A percentile compares a stretch with the other conserved stretches of the same genome.
These are phyloP conservation scores for Leucocoprinus sp. DNA, from an alignment of 768 basidiomycete genomes.

Conservation along the genomic window DNA sequence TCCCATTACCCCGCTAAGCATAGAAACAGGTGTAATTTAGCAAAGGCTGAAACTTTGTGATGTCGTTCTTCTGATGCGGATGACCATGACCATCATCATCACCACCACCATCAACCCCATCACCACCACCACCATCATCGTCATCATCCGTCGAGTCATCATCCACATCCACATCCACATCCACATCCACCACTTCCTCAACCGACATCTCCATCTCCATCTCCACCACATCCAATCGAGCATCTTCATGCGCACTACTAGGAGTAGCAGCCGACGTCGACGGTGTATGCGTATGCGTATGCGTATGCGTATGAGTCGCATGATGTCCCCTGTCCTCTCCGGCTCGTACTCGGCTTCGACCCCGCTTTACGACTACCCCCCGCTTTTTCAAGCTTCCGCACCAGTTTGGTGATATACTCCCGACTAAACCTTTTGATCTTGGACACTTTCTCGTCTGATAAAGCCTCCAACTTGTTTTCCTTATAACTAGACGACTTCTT, in stretches of 20 bases:
- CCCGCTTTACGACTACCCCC: constrained; percentile 22
- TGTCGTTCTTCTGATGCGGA: background rate
- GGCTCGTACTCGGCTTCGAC: constrained; percentile 15
- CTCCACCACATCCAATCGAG: background rate
- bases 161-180: constrained; percentile 13
- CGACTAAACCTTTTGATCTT: constrained; percentile 95
- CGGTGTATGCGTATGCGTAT: constrained; percentile 26
- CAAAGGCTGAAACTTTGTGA: background rate
- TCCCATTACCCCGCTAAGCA: background rate
- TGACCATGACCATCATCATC: background rate
- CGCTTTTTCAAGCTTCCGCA: constrained; percentile 58
- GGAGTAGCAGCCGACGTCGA: constrained; percentile 35
- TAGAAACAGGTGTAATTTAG: background rate
- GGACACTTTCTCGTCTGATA: constrained; percentile 77
- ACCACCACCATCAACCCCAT: constrained; percentile 4
- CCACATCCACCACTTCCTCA: constrained; percentile 30
- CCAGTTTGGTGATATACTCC: constrained; percentile 79
- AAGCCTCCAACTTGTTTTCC: constrained; percentile 60
- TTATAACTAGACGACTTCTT: constrained; percentile 80
- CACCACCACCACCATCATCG: constrained; percentile 19
- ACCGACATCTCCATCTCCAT: constrained; percentile 22
- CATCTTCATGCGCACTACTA: constrained; percentile 30
- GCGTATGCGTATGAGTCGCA: too few relatives aligned
- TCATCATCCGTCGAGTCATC: constrained; percentile 3
- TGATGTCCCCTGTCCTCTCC: constrained; percentile 12